These are phyloP conservation scores for Backusella australiensis DNA, from an alignment of 192 early-diverging fungal genomes.

Conservation along the genomic window DNA sequence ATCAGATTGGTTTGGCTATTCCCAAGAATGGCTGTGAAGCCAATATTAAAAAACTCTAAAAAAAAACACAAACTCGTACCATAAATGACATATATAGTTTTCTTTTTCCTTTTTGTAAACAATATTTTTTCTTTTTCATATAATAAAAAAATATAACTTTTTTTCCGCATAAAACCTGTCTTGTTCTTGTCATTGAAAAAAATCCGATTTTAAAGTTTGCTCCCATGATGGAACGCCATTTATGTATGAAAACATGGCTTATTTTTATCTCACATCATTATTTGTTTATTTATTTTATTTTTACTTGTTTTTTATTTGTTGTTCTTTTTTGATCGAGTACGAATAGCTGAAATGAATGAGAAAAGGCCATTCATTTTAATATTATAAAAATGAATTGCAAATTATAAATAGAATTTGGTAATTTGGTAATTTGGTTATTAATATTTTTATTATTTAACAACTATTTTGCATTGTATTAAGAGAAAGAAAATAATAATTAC, in stretches of 20 bases:
- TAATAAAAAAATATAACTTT: background rate
- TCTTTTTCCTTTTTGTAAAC: background rate
- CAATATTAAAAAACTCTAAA: constrained; percentile 21
- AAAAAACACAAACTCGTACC: background rate
- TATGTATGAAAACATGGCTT: background rate
- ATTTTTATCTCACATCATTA: background rate
- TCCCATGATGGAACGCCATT: background rate
- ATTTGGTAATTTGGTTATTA: background rate
- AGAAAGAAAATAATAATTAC: background rate
- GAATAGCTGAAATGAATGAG: background rate
- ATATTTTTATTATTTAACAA: background rate
- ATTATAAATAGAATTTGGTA: background rate
- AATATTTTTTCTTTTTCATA: background rate
- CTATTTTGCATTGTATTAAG: background rate
- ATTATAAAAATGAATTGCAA: background rate
- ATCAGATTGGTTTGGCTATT: constrained; percentile 28
- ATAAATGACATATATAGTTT: background rate
- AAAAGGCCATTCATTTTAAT: background rate
- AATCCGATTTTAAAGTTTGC: background rate
- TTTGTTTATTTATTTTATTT: background rate
- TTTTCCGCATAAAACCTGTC: background rate
- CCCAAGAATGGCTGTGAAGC: constrained; percentile 15
- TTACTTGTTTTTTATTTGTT: background rate
- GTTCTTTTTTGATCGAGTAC: background rate
- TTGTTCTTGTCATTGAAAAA: background rate